These are phyloP conservation scores for Fusarium humuli DNA, from an alignment of 2,329 filamentous ascomycete species.

Conservation along the genomic window DNA sequence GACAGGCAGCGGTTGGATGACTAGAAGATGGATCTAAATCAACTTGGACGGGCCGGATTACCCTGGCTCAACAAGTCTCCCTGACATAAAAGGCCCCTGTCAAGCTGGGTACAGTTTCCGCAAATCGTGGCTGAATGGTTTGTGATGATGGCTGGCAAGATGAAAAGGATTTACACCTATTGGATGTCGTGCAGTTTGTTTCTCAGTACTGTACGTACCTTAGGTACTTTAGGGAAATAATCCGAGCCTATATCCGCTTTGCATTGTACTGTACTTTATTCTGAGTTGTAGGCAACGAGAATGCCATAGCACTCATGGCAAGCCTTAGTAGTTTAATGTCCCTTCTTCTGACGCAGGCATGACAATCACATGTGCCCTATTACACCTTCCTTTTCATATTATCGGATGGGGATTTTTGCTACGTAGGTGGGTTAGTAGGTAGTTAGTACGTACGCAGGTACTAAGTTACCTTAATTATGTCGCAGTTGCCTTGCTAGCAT, in stretches of 20 bases:
- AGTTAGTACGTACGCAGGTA: background rate
- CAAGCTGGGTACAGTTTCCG: conserved; percentile 33
- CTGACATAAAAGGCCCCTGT: conserved; percentile 28
- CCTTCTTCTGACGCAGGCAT: conserved; percentile 23
- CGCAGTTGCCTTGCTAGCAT: conserved; percentile 4
- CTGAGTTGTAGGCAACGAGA: background rate
- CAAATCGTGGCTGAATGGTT: conserved; percentile 33
- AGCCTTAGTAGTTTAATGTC: background rate
- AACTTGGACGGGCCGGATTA: conserved; percentile 38
- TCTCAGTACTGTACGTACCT: background rate
- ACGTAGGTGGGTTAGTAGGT: background rate
- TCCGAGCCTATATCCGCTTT: background rate
- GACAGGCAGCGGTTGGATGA: conserved; percentile 23
- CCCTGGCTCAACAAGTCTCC: conserved; percentile 30
- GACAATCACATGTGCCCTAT: background rate
- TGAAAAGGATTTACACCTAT: conserved; percentile 31
- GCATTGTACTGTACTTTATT: background rate
- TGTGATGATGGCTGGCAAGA: conserved; percentile 28
- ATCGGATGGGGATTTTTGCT: background rate
- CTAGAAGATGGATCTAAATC: conserved; percentile 43
- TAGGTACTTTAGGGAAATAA: background rate
- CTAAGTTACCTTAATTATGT: background rate
- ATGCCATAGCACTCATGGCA: background rate
- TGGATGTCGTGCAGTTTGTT: background rate
- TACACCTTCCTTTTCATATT: background rate